phyloP scores from a whole-genome alignment of 2,329 filamentous ascomycete genomes.

The Ceratocystis cubensis region DNA sequence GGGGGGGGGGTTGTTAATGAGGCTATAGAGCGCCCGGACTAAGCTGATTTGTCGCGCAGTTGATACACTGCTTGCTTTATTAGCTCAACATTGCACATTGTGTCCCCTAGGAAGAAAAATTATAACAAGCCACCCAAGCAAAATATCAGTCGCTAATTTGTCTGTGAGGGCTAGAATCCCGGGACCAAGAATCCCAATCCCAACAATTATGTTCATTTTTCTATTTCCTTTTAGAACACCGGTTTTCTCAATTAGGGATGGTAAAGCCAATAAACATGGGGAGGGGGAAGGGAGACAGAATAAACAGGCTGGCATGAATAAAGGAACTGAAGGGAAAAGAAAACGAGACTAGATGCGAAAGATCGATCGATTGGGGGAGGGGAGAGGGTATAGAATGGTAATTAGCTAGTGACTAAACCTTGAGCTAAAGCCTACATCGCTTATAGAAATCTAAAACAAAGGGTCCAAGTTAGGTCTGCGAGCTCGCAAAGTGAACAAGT shows the following conservation, averaged over 20 bases:
- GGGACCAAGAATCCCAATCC: too few relatives aligned
- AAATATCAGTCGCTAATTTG: too few relatives aligned
- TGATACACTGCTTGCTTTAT: background rate
- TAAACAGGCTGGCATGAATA: background rate
- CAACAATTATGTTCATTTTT: too few relatives aligned
- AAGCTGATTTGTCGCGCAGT: background rate
- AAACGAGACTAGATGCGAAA: background rate
- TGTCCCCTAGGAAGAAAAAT: background rate
- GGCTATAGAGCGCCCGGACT: background rate
- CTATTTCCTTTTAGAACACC: too few relatives aligned
- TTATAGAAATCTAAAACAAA: conserved; percentile 1
- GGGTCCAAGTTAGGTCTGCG: background rate
- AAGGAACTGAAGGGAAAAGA: background rate
- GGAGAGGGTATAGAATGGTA: background rate
- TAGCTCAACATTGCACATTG: background rate
- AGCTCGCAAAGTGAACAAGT: conserved; percentile 4
- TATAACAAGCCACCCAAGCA: background rate
- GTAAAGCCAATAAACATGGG: background rate
- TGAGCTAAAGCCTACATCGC: background rate
- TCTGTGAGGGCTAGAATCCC: too few relatives aligned
- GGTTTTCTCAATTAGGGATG: background rate
- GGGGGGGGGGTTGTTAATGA: too few relatives aligned
- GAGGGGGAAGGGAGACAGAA: background rate
- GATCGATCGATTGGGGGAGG: background rate
- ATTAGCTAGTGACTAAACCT: background rate